Evolutionary conservation across 2,329 filamentous ascomycete species (phyloP).

Genomic region (Dactylellina leptospora): DNA sequence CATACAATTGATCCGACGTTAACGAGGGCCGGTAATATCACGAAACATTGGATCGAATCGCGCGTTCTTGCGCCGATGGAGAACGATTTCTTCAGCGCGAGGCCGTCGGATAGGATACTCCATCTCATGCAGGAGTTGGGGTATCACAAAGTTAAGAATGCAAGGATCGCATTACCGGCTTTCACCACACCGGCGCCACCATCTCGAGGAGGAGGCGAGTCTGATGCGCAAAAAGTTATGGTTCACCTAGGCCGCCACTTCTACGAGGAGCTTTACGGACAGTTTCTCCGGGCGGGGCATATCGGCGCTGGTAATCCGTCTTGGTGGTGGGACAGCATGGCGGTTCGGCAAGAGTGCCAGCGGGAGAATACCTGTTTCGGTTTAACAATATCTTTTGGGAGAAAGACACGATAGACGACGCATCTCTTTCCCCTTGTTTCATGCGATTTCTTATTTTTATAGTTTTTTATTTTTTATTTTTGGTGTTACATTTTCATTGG

Average conservation of each 20-base stretch:
- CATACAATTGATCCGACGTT: slow-evolving; percentile 53
- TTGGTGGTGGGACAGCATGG: slow-evolving; percentile 54
- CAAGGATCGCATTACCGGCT: slow-evolving; percentile 51
- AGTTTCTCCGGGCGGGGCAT: slow-evolving; percentile 49
- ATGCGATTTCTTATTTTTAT: slow-evolving; percentile 2
- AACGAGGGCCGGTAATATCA: slow-evolving; percentile 50
- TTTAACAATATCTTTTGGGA: slow-evolving; percentile 54
- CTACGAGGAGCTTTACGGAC: slow-evolving; percentile 53
- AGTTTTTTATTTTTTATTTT: slow-evolving; percentile 22
- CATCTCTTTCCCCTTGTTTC: slow-evolving; percentile 16
- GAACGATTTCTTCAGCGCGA: slow-evolving; percentile 47
- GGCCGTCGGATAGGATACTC: slow-evolving; percentile 52
- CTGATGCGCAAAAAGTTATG: slow-evolving; percentile 53
- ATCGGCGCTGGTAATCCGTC: slow-evolving; percentile 48
- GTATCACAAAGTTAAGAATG: slow-evolving; percentile 52
- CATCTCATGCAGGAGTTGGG: slow-evolving; percentile 50
- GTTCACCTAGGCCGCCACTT: slow-evolving; percentile 53
- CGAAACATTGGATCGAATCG: slow-evolving; percentile 53
- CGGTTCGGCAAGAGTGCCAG: slow-evolving; percentile 54
- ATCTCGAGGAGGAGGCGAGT: slow-evolving; percentile 35
- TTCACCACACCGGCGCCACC: slow-evolving; percentile 28
- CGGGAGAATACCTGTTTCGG: slow-evolving; percentile 53
- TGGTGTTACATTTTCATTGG: slow-evolving; percentile 36
- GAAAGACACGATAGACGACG: slow-evolving; percentile 46
- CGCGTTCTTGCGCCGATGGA: slow-evolving; percentile 51